Evolutionary conservation across 2,329 filamentous ascomycete genomes (phyloP), one percentile per base, ranked within the genome.

Genomic region (Phialocephala subalpina): DNA sequence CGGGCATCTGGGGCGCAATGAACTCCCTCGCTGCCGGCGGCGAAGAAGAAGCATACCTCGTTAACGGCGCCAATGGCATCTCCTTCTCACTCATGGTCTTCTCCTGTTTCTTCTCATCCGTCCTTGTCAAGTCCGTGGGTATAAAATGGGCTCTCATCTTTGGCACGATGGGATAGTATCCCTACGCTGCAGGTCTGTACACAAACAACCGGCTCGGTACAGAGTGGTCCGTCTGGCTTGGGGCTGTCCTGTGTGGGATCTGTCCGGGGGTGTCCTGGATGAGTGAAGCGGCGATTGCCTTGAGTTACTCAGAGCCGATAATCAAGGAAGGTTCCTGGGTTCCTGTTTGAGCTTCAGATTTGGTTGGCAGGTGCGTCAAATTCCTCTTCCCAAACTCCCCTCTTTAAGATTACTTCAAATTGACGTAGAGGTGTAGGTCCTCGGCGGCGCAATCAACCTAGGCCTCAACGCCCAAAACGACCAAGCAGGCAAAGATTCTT

Each of bases 81-180:
- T 92, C 90, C 0, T 93, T 93, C 73, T 88, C 87, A 55, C 82
- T 92, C 8, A 92, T 92, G 90, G 87, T 92, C 0, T 73, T 93
- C 0, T 90, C 88, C 0, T 92, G 90, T 73, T 88, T 84, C 73
- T 86, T 92, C 57, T 86, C 86, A 0, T 89, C 87, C 60, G 81
- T 86, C 0, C 77, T 93, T 7, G 89, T 92, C 0, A 84, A 84
- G 35, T 87, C 86, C 53, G 85, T 93, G 47, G 91, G 91, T 0
- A 90, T 94, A 68, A 92, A 91, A 72, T 86, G 87, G 58, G 86
- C 90, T 0, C 78, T 94, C 18, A 86, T 92, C n/a, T 82, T 92
- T 49, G 91, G 91, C 58, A 92, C 90, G 0, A 78, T 92, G 52
- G 91, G 91, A 0, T 93, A 90, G 70, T 88, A 90, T 2, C 90